Percentiles rank a stretch among this genome's conserved stretches.
Evolutionary conservation across 164 flowering plant genomes (phyloP).

Genomic region (Cinnamomum chago): DNA sequence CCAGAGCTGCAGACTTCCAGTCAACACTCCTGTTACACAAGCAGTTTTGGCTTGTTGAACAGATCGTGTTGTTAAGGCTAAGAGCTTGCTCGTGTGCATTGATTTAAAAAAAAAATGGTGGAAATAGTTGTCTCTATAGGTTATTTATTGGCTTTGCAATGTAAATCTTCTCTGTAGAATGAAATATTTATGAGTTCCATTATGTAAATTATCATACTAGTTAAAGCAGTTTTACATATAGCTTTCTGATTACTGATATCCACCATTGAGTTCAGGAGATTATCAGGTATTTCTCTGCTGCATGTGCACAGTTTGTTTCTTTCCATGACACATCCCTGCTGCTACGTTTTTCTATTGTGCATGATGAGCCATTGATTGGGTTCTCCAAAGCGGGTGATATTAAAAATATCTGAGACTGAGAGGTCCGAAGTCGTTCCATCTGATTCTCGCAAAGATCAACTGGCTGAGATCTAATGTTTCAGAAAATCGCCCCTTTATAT

Average conservation of each 20-base stretch:
- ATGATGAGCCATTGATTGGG: too few relatives aligned
- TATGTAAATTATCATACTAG: neutral
- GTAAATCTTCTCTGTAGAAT: neutral
- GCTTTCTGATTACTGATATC: neutral
- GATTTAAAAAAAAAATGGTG: neutral
- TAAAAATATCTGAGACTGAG: too few relatives aligned
- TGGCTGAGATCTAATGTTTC: too few relatives aligned
- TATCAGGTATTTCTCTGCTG: neutral
- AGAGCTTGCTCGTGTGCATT: neutral
- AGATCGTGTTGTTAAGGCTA: neutral
- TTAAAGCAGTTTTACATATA: neutral
- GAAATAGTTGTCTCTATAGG: neutral
- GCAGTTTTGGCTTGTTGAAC: neutral
- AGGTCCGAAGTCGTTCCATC: too few relatives aligned
- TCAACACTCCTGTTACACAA: neutral
- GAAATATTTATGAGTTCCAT: neutral
- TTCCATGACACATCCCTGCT: too few relatives aligned
- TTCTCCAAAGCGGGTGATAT: too few relatives aligned
- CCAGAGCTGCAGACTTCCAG: neutral
- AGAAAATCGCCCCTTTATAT: too few relatives aligned
- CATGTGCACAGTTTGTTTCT: neutral
- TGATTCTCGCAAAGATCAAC: too few relatives aligned
- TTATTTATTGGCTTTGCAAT: neutral
- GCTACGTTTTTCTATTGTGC: too few relatives aligned
- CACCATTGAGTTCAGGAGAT: neutral